Percentiles rank a stretch among this genome's conserved stretches.
These are phyloP conservation scores for Apiospora arundinis DNA, from an alignment of 2,329 filamentous ascomycete species.

Conservation along the genomic window DNA sequence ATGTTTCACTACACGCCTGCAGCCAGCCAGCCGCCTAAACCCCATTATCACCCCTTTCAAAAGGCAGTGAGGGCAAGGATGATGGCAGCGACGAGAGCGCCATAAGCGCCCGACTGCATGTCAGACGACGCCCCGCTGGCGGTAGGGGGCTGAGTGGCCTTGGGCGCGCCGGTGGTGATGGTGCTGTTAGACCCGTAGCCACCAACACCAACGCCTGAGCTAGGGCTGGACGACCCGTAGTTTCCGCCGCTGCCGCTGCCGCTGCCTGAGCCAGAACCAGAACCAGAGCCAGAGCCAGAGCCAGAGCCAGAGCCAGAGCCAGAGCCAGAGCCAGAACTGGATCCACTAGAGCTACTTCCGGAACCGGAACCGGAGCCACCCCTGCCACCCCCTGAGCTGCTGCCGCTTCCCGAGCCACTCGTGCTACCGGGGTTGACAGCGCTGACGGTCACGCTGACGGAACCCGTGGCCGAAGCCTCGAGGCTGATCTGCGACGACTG, in stretches of 20 bases:
- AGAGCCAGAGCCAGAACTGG: not conserved
- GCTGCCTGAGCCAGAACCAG: slow-evolving; percentile 21
- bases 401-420: slow-evolving; percentile 31
- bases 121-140: slow-evolving; percentile 4
- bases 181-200: slow-evolving; percentile 12
- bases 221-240: slow-evolving; percentile 27
- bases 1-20: not conserved
- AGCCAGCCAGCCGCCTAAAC: not conserved
- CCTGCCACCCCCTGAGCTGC: too few relatives aligned
- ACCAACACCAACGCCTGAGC: slow-evolving; percentile 31
- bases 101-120: slow-evolving; percentile 23
- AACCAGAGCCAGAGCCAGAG: slow-evolving; percentile 18
- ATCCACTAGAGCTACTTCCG: slow-evolving; percentile 25
- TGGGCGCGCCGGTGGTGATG: slow-evolving; percentile 1
- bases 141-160: not conserved
- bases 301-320: slow-evolving; percentile 22
- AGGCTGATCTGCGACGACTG: slow-evolving; percentile 12
- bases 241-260: slow-evolving; percentile 27
- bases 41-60: not conserved
- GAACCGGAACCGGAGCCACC: too few relatives aligned
- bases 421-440: slow-evolving; percentile 31
- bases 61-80: slow-evolving; percentile 23
- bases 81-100: slow-evolving; percentile 26
- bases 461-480: slow-evolving; percentile 24
- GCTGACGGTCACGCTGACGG: slow-evolving; percentile 30